phyloP scores from a whole-genome alignment of 2,329 filamentous ascomycete species.

The Thielaviopsis musarum region DNA sequence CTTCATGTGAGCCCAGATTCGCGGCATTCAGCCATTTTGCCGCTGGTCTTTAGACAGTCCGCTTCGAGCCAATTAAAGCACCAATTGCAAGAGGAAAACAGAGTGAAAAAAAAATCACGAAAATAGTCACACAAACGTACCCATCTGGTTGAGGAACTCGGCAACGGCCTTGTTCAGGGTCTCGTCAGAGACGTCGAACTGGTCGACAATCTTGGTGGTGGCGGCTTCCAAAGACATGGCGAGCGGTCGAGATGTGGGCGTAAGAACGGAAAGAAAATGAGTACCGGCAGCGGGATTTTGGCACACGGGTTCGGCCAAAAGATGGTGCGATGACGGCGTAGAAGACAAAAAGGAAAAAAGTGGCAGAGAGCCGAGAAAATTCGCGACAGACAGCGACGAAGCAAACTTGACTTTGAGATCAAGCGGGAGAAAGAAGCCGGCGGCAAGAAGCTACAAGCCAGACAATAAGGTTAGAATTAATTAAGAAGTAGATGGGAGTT shows the following conservation, averaged over 20 bases:
- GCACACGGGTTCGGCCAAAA: conserved; percentile 32
- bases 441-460: conserved; percentile 13
- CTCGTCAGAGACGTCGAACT: conserved; percentile 71
- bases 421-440: conserved; percentile 15
- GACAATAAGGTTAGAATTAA: conserved; percentile 1
- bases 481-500: not conserved
- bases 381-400: conserved; percentile 26
- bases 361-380: conserved; percentile 14
- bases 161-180: conserved; percentile 65
- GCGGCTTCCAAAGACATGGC: conserved; percentile 50
- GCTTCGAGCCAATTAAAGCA: not conserved
- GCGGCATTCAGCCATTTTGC: not conserved
- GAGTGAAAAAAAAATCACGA: not conserved
- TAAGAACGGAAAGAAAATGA: conserved; percentile 29
- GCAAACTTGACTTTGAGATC: conserved; percentile 16
- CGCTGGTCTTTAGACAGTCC: not conserved
- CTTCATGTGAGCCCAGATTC: no score
- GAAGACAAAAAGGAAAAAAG: conserved; percentile 13
- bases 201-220: conserved; percentile 61
- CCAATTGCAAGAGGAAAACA: not conserved
- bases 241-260: conserved; percentile 37
- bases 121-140: conserved; percentile 22
- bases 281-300: conserved; percentile 28
- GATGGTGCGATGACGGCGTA: conserved; percentile 15
- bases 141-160: conserved; percentile 78